These are phyloP conservation scores for Ogataea pini DNA, from an alignment of 805 yeast genomes.

Conservation along the genomic window DNA sequence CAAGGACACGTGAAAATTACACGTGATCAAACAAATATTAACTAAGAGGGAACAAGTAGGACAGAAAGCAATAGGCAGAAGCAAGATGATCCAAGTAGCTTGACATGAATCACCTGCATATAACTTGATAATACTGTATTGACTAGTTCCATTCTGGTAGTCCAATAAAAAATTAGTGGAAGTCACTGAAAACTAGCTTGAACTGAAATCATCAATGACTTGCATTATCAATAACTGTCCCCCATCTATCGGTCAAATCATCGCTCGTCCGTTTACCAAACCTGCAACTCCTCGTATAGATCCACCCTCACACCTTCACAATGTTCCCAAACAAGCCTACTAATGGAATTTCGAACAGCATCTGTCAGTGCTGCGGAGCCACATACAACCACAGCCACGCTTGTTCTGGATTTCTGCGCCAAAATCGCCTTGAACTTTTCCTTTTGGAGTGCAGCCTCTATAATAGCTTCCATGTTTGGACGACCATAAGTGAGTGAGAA, in stretches of 20 bases:
- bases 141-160: no score
- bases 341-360: conserved; percentile 47
- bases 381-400: conserved; percentile 54
- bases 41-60: no score
- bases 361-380: conserved; percentile 59
- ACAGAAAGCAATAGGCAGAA: no score
- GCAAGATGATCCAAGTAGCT: no score
- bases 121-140: no score
- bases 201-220: no score
- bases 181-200: no score
- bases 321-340: conserved; percentile 22
- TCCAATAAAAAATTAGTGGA: no score
- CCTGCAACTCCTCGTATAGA: conserved; percentile 57
- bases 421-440: background rate
- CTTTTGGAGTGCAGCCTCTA: conserved; percentile 1
- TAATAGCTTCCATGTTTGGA: conserved; percentile 18
- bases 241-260: no score
- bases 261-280: conserved; percentile 42
- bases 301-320: conserved; percentile 45
- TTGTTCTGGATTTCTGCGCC: conserved; percentile 24
- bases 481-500: conserved; percentile 27
- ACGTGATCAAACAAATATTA: no score
- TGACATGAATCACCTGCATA: no score
- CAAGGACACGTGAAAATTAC: background rate
- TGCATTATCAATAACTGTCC: no score